Base-by-base conservation (phyloP, 768 basidiomycete genomes). In the Kwoniella mangroviensis region DNA sequence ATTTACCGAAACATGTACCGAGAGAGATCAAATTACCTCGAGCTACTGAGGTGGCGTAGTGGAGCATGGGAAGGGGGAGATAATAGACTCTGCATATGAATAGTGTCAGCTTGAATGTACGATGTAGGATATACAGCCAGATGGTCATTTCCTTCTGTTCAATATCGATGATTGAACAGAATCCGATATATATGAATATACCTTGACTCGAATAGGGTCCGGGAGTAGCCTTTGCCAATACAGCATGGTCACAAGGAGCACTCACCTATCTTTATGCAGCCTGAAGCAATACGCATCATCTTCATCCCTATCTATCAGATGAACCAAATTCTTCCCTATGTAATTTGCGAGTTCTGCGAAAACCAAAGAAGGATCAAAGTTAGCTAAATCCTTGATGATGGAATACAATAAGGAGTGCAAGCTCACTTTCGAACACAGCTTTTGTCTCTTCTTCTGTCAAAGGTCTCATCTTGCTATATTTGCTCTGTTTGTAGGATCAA, bases 381-480 rank as follows among this genome's bases (percentile, higher is more conserved):
- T 43, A 63, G 70, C 57, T 40, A 1, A 43, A 40, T 21, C 13
- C 12, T 7, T 26, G 56, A 15, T 13, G 56, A 21, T 26, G 43
- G 7, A 40, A n/a, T 28, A 28, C 28, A 28, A 22, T 21, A 21
- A 12, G 22, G 28, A 26, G n/a, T 7, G 7, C 49, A 2, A 28
- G 40, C 82, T 74, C 59, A 84, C 83, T 99, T 51, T 92, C 90
- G 78, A 98, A 99, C 15, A 98, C 92, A 0, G 91, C 88, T 82
- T 97, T 97, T 77, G 93, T 96, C 84, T 99, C 96, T 69, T 97
- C 94, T 83, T 98, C 93, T 26, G 96, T 98, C 62, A 98, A 86
- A 22, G 96, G 96, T 10, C 96, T 90, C 96, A 98, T 97, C 51
- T 65, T 85, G 72, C 21, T 61, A 43, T 67, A 22, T 55, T 6